Conservation (phyloP, 768 basidiomycete species). For the Phanerodontia chrysosporium region DNA sequence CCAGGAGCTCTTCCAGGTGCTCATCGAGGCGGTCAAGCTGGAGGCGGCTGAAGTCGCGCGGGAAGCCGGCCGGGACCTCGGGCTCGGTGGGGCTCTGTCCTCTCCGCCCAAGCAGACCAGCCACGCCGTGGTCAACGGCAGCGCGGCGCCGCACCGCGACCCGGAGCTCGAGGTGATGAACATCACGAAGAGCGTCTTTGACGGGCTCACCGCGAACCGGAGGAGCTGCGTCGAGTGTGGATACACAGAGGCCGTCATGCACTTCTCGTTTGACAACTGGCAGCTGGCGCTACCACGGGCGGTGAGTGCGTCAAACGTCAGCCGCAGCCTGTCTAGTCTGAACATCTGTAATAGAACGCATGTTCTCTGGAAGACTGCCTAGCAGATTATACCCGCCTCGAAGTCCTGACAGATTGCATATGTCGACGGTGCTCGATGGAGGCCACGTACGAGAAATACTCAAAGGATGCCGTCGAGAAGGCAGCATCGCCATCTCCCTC, state of each 20-base stretch:
- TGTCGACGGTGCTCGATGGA: conserved; percentile 89
- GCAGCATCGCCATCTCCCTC: conserved; percentile 27
- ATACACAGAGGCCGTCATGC: conserved; percentile 93
- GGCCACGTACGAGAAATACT: conserved; percentile 58
- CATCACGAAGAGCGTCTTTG: conserved; percentile 71
- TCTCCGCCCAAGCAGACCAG: background rate
- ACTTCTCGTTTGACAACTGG: conserved; percentile 84
- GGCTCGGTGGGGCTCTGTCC: conserved; percentile 52
- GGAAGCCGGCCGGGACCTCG: conserved; percentile 67
- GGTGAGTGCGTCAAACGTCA: conserved; percentile 36
- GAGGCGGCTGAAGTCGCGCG: conserved; percentile 72
- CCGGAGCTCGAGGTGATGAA: conserved; percentile 23
- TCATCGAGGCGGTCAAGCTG: conserved; percentile 85
- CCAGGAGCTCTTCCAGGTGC: conserved; percentile 93
- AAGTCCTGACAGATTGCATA: conserved; percentile 85
- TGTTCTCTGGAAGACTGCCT: conserved; percentile 82
- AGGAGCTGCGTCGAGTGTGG: conserved; percentile 86
- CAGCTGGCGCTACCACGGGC: conserved; percentile 69
- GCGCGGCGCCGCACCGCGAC: conserved; percentile 17
- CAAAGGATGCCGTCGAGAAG: conserved; percentile 57
- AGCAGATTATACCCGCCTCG: conserved; percentile 83
- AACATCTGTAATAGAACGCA: conserved; percentile 18
- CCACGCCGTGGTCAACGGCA: background rate
- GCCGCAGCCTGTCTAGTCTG: background rate
- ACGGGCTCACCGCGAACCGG: conserved; percentile 87